Percentiles rank a stretch among this genome's conserved stretches.
Evolutionary conservation across 164 flowering plant species (phyloP).

Genomic region (Aristolochia californica): DNA sequence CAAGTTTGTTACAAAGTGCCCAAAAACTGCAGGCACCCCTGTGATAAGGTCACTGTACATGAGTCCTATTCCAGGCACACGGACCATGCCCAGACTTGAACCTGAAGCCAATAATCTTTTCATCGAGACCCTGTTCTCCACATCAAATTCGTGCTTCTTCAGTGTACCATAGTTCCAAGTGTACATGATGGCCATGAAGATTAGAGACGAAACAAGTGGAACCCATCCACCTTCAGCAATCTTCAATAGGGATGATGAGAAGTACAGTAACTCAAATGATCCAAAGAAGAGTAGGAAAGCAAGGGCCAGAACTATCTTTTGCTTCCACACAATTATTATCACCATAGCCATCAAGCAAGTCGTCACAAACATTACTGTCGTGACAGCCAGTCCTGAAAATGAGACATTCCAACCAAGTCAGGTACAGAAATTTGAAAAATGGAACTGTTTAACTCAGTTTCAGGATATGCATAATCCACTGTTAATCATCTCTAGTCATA

Average conservation of each 20-base stretch:
- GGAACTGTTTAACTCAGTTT: background rate
- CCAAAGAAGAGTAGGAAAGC: constrained; percentile 44
- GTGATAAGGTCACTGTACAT: constrained; percentile 40
- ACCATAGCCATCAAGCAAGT: constrained; percentile 57
- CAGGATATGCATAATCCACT: too few relatives aligned
- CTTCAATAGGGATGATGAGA: constrained; percentile 43
- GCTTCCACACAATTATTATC: constrained; percentile 53
- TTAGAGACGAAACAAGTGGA: constrained; percentile 37
- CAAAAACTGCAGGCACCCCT: constrained; percentile 62
- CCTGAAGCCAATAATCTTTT: constrained; percentile 37
- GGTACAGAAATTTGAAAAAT: background rate
- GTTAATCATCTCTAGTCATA: too few relatives aligned
- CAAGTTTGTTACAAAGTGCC: constrained; percentile 59
- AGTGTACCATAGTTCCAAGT: constrained; percentile 59
- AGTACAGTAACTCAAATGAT: constrained; percentile 48
- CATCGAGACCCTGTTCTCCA: constrained; percentile 66
- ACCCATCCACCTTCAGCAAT: constrained; percentile 69
- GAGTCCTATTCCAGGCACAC: constrained; percentile 65
- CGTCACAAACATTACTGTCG: constrained; percentile 65
- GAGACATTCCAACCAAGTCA: constrained; percentile 6
- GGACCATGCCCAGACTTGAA: constrained; percentile 59
- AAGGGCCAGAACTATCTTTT: constrained; percentile 15
- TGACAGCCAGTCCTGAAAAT: constrained; percentile 52
- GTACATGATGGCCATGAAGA: constrained; percentile 44
- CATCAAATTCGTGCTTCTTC: constrained; percentile 47